Conservation (phyloP, 2,329 filamentous ascomycete genomes). For the Trichoderma atroviride region DNA sequence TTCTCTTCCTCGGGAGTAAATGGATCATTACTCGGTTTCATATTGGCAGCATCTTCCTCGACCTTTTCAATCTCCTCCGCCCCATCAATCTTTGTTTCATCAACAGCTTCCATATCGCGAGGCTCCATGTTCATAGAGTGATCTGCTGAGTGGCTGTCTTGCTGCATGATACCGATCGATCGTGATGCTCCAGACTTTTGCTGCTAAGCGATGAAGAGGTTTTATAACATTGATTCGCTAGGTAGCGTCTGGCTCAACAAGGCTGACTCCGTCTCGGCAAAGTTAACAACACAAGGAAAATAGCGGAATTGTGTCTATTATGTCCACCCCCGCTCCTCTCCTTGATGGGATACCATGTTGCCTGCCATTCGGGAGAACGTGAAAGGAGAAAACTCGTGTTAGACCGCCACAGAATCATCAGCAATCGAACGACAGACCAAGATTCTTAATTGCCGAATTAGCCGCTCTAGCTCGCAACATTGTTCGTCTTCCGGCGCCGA, state of each 20-base stretch:
- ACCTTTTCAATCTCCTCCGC: constrained; percentile 17
- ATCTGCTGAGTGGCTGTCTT: not conserved
- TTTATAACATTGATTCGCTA: not conserved
- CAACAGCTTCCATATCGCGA: not conserved
- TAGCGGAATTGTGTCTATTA: not conserved
- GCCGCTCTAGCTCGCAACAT: constrained; percentile 1
- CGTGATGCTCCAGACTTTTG: not conserved
- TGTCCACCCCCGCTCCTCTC: not conserved
- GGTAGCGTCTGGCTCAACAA: not conserved
- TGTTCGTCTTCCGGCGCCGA: not conserved
- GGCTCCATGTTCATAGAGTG: not conserved
- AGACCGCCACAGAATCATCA: not conserved
- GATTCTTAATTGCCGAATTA: constrained; percentile 11
- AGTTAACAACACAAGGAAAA: not conserved
- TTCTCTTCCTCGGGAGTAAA: constrained; percentile 10
- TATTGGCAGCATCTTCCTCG: constrained; percentile 4
- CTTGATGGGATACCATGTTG: not conserved
- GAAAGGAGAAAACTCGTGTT: not conserved
- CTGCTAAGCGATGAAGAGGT: not conserved
- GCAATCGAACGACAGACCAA: not conserved
- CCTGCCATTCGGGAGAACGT: not conserved
- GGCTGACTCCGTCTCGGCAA: constrained; percentile 4
- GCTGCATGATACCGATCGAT: not conserved
- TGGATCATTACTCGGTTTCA: not conserved
- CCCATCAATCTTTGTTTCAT: not conserved